These are phyloP conservation scores for Geosmithia putterillii DNA, from an alignment of 2,329 filamentous ascomycete species.

Conservation along the genomic window DNA sequence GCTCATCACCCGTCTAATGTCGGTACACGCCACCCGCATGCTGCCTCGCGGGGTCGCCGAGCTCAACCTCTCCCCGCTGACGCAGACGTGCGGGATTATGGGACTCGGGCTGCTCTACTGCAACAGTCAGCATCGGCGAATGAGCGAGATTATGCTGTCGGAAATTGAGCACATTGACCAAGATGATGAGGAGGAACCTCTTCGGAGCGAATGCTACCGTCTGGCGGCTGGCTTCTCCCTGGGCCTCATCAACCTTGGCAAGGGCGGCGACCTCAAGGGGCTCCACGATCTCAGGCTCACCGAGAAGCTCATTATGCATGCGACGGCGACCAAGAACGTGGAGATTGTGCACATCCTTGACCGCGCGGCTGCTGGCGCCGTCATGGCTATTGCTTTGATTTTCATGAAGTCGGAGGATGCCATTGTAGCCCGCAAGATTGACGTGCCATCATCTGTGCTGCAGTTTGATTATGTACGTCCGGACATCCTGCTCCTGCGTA, in stretches of 20 bases:
- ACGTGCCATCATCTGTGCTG: slow-evolving; percentile 77
- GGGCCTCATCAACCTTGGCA: slow-evolving; percentile 88
- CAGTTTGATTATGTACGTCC: slow-evolving; percentile 95
- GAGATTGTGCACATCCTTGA: slow-evolving; percentile 88
- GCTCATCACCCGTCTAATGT: slow-evolving; percentile 81
- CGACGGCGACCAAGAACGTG: slow-evolving; percentile 81
- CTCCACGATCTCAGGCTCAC: slow-evolving; percentile 89
- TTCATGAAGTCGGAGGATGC: slow-evolving; percentile 95
- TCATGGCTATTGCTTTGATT: slow-evolving; percentile 79
- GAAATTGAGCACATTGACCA: slow-evolving; percentile 81
- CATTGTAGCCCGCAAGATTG: slow-evolving; percentile 78
- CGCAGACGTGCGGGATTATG: slow-evolving; percentile 94
- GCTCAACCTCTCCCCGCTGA: slow-evolving; percentile 82
- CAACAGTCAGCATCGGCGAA: slow-evolving; percentile 89
- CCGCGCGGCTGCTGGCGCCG: slow-evolving; percentile 84
- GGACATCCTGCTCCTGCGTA: slow-evolving; percentile 82
- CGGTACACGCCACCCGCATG: slow-evolving; percentile 93
- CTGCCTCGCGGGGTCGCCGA: slow-evolving; percentile 85
- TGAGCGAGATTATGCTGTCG: slow-evolving; percentile 98
- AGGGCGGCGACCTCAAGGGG: slow-evolving; percentile 76
- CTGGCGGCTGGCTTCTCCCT: slow-evolving; percentile 88
- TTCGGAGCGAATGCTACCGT: slow-evolving; percentile 92
- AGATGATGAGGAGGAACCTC: slow-evolving; percentile 69
- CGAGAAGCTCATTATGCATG: slow-evolving; percentile 74
- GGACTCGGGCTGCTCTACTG: slow-evolving; percentile 91